A percentile compares a stretch with the other conserved stretches of the same genome.
These are phyloP conservation scores for Prunus padus DNA, from an alignment of 306 rosid species.

Conservation along the genomic window DNA sequence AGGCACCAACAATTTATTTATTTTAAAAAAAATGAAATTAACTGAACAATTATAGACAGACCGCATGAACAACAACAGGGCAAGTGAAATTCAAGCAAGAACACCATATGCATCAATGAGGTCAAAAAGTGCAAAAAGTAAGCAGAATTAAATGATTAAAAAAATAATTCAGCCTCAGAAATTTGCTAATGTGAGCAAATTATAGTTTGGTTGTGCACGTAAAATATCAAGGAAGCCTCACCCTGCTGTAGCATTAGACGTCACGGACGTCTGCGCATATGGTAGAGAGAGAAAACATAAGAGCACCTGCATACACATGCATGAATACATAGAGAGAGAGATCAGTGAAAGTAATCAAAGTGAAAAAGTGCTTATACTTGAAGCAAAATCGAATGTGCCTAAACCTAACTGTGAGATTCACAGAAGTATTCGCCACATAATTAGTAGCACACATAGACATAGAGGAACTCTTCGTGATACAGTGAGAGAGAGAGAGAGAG, in stretches of 20 bases:
- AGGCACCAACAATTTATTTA: background rate
- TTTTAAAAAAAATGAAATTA: no score
- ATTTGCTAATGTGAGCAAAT: background rate
- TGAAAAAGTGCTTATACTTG: background rate
- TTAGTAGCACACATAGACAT: no score
- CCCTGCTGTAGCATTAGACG: constrained; percentile 34
- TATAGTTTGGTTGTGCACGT: background rate
- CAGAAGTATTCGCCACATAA: no score
- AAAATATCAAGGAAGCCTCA: constrained; percentile 20
- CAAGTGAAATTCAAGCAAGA: constrained; percentile 1
- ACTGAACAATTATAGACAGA: no score
- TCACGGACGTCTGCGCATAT: constrained; percentile 36
- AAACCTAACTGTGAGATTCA: background rate
- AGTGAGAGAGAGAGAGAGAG: no score
- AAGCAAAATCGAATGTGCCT: background rate
- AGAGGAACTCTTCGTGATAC: background rate
- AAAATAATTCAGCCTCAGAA: background rate
- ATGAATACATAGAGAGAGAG: background rate
- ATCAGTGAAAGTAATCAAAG: background rate
- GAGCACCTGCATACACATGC: constrained; percentile 57
- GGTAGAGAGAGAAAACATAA: constrained; percentile 34
- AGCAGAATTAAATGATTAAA: background rate
- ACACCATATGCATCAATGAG: background rate
- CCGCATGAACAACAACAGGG: background rate
- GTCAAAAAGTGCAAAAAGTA: background rate